These are phyloP conservation scores for Lecanicillium sp. DNA, from an alignment of 2,329 filamentous ascomycete species.

Conservation along the genomic window DNA sequence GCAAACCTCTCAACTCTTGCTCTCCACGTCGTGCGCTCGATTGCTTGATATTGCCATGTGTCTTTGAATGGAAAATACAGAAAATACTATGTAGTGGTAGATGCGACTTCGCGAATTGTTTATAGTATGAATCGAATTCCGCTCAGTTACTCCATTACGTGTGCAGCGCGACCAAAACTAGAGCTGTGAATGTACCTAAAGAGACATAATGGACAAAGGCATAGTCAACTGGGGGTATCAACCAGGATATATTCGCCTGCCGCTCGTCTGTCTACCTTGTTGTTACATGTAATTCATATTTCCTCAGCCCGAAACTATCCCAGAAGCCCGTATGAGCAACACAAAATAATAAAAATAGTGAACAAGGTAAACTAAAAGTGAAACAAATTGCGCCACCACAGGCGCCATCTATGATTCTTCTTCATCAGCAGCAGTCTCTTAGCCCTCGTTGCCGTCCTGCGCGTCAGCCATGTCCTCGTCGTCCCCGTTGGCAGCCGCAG, in stretches of 20 bases:
- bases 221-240: not conserved
- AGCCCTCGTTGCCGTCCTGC: constrained; percentile 6
- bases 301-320: not conserved
- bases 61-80: constrained; percentile 5
- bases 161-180: not conserved
- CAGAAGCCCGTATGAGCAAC: too few relatives aligned
- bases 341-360: not conserved
- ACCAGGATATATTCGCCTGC: not conserved
- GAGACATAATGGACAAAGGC: too few relatives aligned
- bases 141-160: not conserved
- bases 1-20: not conserved
- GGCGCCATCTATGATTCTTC: not conserved
- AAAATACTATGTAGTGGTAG: constrained; percentile 9
- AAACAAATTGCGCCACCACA: not conserved
- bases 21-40: not conserved
- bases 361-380: not conserved
- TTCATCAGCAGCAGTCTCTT: not conserved
- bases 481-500: too few relatives aligned
- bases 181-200: too few relatives aligned
- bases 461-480: constrained; percentile 17
- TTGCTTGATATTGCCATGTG: not conserved
- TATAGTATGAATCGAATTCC: constrained; percentile 5
- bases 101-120: not conserved
- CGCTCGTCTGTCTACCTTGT: not conserved
- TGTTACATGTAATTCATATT: constrained; percentile 3